Evolutionary conservation across 1,284 basidiomycete genomes (phyloP), one percentile per base, ranked within the genome.

Genomic region (Cerioporus squamosus): DNA sequence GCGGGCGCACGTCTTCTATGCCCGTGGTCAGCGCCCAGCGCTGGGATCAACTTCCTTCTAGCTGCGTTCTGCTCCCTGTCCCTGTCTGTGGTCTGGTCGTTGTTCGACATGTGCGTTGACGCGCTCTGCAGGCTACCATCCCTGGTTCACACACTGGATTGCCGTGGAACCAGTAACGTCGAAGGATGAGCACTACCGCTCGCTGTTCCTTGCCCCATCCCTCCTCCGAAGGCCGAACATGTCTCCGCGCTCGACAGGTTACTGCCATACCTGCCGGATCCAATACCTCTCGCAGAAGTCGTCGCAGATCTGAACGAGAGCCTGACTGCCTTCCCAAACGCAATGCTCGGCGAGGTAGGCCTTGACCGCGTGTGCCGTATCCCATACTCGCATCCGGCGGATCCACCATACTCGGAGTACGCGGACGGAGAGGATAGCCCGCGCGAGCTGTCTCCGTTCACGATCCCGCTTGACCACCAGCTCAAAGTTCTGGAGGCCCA

Each of bases 291-390:
- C 17, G 67, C 70, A 2, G 72, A 81, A 26, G 67, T 91, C 43
- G 68, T 93, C 4, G 51, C 67, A 15, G 78, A 82, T 22, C 70
- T 95, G 39, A 83, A 85, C 53, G 63, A 64, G 22, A 81, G 86
- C 67, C 77, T 95, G 12, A 58, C 66, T n/a, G 70, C 70, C 1
- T 86, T 87, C 66, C 86, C 90, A 0, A 69, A 74, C 24, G 87
- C 91, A 18, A 87, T 94, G 83, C 75, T 95, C 5, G 93, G 93
- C 43, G 93, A 95, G 76, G 87, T 95, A 8, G 93, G 93, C 3
- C 72, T 95, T 45, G 93, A 95, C 72, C 84, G 88, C 42, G 78
- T 79, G 9, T 90, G 88, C 62, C 84, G 88, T 33, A 78, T 95
- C 17, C 87, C 91, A 0, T 79, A 81, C 59, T 74, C 85, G 52